Evolutionary conservation across 2,329 filamentous ascomycete species (phyloP).

Genomic region (Colletotrichum lini): DNA sequence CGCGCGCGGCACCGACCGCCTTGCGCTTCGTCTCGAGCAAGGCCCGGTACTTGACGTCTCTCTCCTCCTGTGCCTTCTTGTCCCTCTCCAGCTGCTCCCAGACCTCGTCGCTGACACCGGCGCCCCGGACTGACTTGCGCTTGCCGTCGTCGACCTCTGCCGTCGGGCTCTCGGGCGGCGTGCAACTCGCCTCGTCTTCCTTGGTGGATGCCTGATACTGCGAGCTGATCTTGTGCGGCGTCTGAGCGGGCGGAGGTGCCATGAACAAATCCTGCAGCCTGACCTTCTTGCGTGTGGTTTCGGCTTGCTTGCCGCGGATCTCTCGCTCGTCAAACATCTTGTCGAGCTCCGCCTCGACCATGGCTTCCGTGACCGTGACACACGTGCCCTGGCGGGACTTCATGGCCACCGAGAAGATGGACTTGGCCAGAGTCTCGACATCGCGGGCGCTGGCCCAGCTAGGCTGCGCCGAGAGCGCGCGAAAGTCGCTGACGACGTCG

Average conservation of each 20-base stretch:
- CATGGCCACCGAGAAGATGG: slow-evolving; percentile 61
- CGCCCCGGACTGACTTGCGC: slow-evolving; percentile 61
- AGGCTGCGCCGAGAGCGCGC: slow-evolving; percentile 55
- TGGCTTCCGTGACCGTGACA: slow-evolving; percentile 43
- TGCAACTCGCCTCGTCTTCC: slow-evolving; percentile 3
- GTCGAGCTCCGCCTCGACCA: slow-evolving; percentile 43
- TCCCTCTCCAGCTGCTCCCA: slow-evolving; percentile 71
- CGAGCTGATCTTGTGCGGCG: slow-evolving; percentile 12
- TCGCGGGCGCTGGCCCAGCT: slow-evolving; percentile 77
- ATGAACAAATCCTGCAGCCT: neutral
- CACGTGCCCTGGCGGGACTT: slow-evolving; percentile 38
- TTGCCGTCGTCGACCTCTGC: slow-evolving; percentile 30
- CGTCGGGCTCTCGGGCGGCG: neutral
- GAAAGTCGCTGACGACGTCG: slow-evolving; percentile 54
- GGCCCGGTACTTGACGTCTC: slow-evolving; percentile 54
- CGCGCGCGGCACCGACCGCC: slow-evolving; percentile 49
- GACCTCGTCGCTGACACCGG: slow-evolving; percentile 70
- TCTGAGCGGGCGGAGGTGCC: neutral
- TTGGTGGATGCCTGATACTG: slow-evolving; percentile 1
- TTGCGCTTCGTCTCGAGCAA: slow-evolving; percentile 51
- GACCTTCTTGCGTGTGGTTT: neutral
- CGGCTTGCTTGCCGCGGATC: neutral
- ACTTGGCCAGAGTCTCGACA: slow-evolving; percentile 67
- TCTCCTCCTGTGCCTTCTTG: slow-evolving; percentile 53
- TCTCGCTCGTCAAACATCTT: slow-evolving; percentile 46